A percentile compares a stretch with the other conserved stretches of the same genome.
phyloP scores from a whole-genome alignment of 345 rosid species.

The Raphanus raphanistrum region DNA sequence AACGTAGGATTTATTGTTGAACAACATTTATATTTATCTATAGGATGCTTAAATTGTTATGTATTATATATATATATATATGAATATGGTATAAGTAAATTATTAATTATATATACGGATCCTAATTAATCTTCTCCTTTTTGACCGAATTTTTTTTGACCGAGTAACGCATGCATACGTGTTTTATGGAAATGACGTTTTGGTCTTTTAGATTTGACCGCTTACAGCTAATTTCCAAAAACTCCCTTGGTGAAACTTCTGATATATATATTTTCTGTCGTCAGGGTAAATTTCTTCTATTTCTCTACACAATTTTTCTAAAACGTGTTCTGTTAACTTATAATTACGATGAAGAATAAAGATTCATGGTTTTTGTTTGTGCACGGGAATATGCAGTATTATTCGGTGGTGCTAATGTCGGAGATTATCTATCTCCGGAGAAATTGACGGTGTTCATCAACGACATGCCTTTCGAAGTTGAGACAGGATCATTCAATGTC shows the following conservation, averaged over 20 bases:
- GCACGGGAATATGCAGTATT: neutral
- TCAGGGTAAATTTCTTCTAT: neutral
- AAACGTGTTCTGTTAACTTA: neutral
- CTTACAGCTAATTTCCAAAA: neutral
- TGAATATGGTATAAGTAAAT: no score
- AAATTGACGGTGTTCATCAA: constrained; percentile 75
- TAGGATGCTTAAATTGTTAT: no score
- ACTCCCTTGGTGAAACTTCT: neutral
- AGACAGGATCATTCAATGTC: constrained; percentile 63
- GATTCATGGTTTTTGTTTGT: neutral
- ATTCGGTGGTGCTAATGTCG: neutral
- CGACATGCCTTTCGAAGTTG: constrained; percentile 71
- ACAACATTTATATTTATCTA: no score
- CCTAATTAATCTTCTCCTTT: neutral
- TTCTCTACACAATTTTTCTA: neutral
- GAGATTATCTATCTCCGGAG: constrained; percentile 10
- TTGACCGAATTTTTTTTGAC: neutral
- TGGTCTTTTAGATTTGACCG: constrained; percentile 25
- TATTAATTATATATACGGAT: no score
- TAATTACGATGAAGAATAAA: neutral
- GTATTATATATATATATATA: no score
- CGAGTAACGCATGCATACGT: constrained; percentile 35
- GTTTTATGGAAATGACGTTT: constrained; percentile 24
- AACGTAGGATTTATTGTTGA: no score
- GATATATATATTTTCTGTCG: no score